phyloP scores from a whole-genome alignment of 2,329 filamentous ascomycete genomes.

The Monosporascus sp. region DNA sequence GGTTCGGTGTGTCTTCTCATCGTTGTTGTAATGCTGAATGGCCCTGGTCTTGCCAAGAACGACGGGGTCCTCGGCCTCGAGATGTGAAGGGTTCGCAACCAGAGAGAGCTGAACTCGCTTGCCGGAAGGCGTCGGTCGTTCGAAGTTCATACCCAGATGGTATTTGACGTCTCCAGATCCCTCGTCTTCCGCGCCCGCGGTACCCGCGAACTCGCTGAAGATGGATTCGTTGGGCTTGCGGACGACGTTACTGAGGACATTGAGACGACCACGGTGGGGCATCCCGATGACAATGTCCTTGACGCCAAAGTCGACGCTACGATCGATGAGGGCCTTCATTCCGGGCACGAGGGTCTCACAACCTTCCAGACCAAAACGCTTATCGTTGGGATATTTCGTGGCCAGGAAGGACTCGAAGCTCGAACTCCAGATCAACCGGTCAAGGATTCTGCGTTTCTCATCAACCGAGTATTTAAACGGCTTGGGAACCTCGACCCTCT shows the following conservation, averaged over 20 bases:
- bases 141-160: constrained; percentile 99
- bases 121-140: constrained; percentile 93
- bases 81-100: constrained; percentile 95
- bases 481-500: constrained; percentile 87
- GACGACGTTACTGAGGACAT: constrained; percentile 96
- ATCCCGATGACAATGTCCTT: constrained; percentile 99
- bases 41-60: constrained; percentile 96
- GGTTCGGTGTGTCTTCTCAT: constrained; percentile 80
- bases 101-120: constrained; percentile 99
- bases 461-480: constrained; percentile 98
- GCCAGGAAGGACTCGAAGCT: constrained; percentile 95
- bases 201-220: constrained; percentile 95
- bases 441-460: constrained; percentile 95
- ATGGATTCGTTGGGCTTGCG: constrained; percentile 99
- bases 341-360: constrained; percentile 95
- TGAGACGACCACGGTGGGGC: constrained; percentile 97
- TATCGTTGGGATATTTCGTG: constrained; percentile 99
- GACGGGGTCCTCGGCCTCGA: constrained; percentile 97
- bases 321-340: constrained; percentile 98
- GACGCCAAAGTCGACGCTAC: constrained; percentile 95
- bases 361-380: constrained; percentile 97
- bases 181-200: constrained; percentile 82
- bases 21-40: constrained; percentile 98
- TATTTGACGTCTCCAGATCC: constrained; percentile 99
- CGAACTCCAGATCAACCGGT: constrained; percentile 96